Conservation (phyloP, 1,284 basidiomycete genomes). For the Ganoderma lingzhi region DNA sequence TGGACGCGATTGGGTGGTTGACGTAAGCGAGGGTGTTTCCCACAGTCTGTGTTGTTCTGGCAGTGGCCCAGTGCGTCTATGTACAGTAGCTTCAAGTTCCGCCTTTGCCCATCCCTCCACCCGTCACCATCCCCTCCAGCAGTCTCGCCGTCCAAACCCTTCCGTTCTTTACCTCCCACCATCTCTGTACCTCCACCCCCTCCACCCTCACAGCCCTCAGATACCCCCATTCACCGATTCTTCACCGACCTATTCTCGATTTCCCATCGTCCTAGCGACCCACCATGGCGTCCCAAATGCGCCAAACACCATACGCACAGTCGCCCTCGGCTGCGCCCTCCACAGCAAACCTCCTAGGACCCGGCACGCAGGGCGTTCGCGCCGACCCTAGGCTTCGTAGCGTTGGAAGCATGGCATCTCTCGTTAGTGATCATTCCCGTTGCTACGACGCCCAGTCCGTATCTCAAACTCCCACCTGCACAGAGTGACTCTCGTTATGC, state of each 20-base stretch:
- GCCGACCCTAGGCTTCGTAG: constrained; percentile 50
- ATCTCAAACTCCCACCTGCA: constrained; percentile 18
- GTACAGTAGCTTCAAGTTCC: neutral
- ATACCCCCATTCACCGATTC: constrained; percentile 18
- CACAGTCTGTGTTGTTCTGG: constrained; percentile 11
- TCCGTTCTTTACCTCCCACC: constrained; percentile 30
- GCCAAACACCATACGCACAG: constrained; percentile 36
- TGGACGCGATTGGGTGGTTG: constrained; percentile 21
- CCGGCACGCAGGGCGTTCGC: constrained; percentile 53
- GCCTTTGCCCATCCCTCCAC: neutral
- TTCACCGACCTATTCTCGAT: neutral
- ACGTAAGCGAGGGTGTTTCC: constrained; percentile 20
- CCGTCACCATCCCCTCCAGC: constrained; percentile 22
- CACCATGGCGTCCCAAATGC: constrained; percentile 38
- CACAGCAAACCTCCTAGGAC: constrained; percentile 59
- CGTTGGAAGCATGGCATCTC: constrained; percentile 48
- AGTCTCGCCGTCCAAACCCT: constrained; percentile 8
- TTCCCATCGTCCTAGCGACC: constrained; percentile 11
- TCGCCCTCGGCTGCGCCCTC: constrained; percentile 50
- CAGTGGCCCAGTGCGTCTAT: too few relatives aligned
- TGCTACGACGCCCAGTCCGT: constrained; percentile 8
- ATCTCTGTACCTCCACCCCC: constrained; percentile 18
- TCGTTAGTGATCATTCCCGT: constrained; percentile 45
- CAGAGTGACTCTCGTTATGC: constrained; percentile 57
- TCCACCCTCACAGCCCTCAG: constrained; percentile 17